Evolutionary conservation across 1,284 basidiomycete genomes (phyloP), one percentile per base, ranked within the genome.

Genomic region (Afroboletus lepidellus): DNA sequence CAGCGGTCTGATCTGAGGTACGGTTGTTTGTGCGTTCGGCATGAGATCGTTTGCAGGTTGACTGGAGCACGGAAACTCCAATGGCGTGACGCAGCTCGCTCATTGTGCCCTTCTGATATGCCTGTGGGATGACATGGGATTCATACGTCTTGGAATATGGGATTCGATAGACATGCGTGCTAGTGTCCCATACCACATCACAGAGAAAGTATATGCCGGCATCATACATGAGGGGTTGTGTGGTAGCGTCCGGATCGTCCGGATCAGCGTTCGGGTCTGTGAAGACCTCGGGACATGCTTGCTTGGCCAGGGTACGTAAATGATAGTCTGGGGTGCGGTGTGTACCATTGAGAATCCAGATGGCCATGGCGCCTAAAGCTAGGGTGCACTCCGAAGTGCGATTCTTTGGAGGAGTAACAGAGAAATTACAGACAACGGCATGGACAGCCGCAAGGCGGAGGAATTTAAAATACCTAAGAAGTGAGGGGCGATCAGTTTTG

Each of bases 391-490:
- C 33, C n/a, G 33, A 36, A 36, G 16, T 18, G 9, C 33, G n/a
- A 18, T 36, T 18, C 13, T 32, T 9, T 15, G 13, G 9, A 5
- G 3, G 8, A 4, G 33, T 13, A 9, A 5, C 20, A n/a, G 3
- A 0, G 4, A 41, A 3, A 13, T 56, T 57, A 1, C n/a, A 12
- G 0, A 54, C 5, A 1, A 57, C 1, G 0, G 0, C 3, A 2
- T 39, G 7, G 0, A 47, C 8, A 0, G 42, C 46, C 3, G 43
- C 32, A 0, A 59, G 44, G 1, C 20, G 41, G 5, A 49, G 18
- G 32, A 33, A 61, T 32, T 59, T 61, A 9, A 61, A 59, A 3
- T 53, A 53, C 47, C 55, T 43, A 36, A 4, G 32, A 5, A 15
- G 29, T 30, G 32, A 33, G 27, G 27, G 9, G 5, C 32, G 4